Evolutionary conservation across 78 protist genomes (phyloP), one percentile per base, ranked within the genome.

Genomic region (Dictyostelium purpureum): DNA sequence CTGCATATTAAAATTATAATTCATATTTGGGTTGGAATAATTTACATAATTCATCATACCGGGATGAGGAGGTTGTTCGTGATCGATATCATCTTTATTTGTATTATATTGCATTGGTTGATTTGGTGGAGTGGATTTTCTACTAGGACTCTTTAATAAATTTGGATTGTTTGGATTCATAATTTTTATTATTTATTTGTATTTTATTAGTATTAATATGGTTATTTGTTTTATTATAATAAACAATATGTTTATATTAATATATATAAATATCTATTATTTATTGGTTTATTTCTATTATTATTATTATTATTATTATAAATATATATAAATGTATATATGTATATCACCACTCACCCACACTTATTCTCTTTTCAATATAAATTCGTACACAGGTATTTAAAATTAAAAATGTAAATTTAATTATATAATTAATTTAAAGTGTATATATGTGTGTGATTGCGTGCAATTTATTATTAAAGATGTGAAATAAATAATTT

Each of bases 41-140:
- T 24, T 69, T 69, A 28, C 76, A 69, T 69, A 69, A n/a, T 69
- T 69, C 76, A 69, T 69, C 76, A 69, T 69, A 6, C 14, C 38
- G 33, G 38, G 43, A 35, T 67, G 37, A 33, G 71, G 47, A 31
- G 24, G 74, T 42, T 65, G 74, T 11, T 65, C 74, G 31, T 65
- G 76, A 69, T 69, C 76, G 7, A 69, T 19, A 19, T 69, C 76
- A 69, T 69, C 19, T 14, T 40, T 40, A 10, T 69, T 52, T 69
- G 24, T 69, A 28, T 71, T 71, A 71, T 71, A 43, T n/a, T n/a
- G n/a, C n/a, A n/a, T n/a, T n/a, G n/a, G n/a, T n/a, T n/a, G n/a
- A n/a, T 49, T 11, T 49, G 54, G 54, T 49, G 11, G 11, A 14
- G 54, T 14, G 54, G 42, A 28, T 31, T 63, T 63, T 63, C 71